A percentile compares a stretch with the other conserved stretches of the same genome.
Evolutionary conservation across 225 moss, liverwort and hornwort species (phyloP).

Genomic region (Marchantia paleacea): DNA sequence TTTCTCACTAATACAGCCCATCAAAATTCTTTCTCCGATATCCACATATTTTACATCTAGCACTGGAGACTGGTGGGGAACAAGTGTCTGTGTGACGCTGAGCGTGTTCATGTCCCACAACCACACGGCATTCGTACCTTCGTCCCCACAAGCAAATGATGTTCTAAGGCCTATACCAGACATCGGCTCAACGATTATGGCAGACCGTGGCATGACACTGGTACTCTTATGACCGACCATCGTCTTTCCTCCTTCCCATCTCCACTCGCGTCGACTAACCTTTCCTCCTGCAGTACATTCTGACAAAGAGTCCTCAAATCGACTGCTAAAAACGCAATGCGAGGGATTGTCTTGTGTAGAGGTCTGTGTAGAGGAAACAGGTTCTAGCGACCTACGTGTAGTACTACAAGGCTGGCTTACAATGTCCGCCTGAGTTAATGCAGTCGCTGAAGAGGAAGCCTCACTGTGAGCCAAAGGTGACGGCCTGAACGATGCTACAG

Average conservation of each 20-base stretch:
- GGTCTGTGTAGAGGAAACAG: conserved; percentile 18
- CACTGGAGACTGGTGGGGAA: conserved; percentile 63
- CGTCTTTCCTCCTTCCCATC: conserved; percentile 51
- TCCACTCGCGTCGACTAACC: conserved; percentile 7
- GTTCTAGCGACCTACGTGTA: conserved; percentile 13
- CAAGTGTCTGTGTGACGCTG: conserved; percentile 44
- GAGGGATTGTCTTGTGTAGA: conserved; percentile 47
- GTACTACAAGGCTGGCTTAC: conserved; percentile 41
- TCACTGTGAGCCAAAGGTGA: conserved; percentile 32
- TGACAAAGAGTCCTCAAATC: conserved; percentile 29
- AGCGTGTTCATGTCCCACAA: conserved; percentile 63
- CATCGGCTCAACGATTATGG: conserved; percentile 56
- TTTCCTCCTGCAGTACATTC: conserved; percentile 7
- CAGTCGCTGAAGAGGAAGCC: conserved; percentile 37
- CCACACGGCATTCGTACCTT: conserved; percentile 69
- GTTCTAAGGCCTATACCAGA: conserved; percentile 34
- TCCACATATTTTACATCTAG: conserved; percentile 61
- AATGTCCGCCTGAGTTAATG: conserved; percentile 38
- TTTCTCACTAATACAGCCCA: conserved; percentile 75
- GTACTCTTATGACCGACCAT: conserved; percentile 77
- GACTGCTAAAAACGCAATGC: conserved; percentile 50
- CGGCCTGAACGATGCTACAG: conserved; percentile 71
- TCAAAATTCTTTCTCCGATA: conserved; percentile 49
- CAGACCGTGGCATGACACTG: conserved; percentile 57
- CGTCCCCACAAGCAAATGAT: conserved; percentile 80